Evolutionary conservation across 768 basidiomycete genomes (phyloP).

Genomic region (Tephrocybe rancida): DNA sequence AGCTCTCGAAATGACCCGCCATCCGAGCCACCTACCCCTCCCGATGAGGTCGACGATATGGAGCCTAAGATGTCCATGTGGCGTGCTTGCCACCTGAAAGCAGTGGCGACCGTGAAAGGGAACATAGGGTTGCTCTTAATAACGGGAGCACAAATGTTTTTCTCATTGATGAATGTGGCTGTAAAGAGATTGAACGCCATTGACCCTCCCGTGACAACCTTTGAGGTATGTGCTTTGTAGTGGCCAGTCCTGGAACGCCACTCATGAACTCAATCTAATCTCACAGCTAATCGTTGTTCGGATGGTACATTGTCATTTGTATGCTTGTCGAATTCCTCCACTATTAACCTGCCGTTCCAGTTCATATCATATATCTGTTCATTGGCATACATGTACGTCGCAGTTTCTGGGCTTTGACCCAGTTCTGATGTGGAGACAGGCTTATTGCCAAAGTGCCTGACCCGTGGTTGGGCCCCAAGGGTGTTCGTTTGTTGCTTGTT

Average conservation of each 20-base stretch:
- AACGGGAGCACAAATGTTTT: slow-evolving; percentile 57
- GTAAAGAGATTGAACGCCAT: slow-evolving; percentile 64
- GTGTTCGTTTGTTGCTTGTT: slow-evolving; percentile 57
- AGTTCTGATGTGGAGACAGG: slow-evolving; percentile 24
- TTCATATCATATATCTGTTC: slow-evolving; percentile 54
- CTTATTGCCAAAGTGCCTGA: slow-evolving; percentile 43
- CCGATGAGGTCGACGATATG: background rate
- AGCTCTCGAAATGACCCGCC: background rate
- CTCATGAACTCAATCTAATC: background rate
- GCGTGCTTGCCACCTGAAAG: background rate
- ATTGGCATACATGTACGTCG: slow-evolving; percentile 48
- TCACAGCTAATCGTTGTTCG: slow-evolving; percentile 54
- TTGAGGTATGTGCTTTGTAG: slow-evolving; percentile 42
- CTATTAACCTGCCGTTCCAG: slow-evolving; percentile 27
- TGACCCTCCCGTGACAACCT: slow-evolving; percentile 49
- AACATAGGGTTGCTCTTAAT: slow-evolving; percentile 67
- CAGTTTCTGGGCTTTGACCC: background rate
- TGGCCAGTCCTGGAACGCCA: background rate
- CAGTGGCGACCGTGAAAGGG: slow-evolving; percentile 8
- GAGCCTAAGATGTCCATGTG: background rate
- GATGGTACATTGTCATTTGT: slow-evolving; percentile 47
- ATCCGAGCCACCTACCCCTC: background rate
- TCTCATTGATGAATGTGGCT: slow-evolving; percentile 58
- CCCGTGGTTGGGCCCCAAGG: slow-evolving; percentile 71
- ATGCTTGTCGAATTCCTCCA: background rate